Conservation (phyloP, 139 green algal species). For the Tetradesmus lagerheimii region DNA sequence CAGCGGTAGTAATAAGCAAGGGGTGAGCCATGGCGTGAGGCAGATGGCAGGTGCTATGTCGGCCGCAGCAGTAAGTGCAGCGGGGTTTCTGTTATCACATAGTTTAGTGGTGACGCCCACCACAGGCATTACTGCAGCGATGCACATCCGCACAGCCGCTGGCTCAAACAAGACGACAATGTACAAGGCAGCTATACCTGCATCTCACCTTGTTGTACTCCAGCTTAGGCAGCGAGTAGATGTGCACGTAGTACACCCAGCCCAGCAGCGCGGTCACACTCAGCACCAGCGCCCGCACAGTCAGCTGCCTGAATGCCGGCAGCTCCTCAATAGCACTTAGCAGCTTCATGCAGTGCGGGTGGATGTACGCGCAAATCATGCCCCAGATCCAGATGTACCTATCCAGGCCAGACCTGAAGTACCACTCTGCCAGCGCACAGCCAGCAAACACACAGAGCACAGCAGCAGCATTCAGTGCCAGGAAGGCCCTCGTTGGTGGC, state of each 20-base stretch:
- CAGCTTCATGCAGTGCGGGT: slow-evolving; percentile 62
- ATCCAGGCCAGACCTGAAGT: slow-evolving; percentile 94
- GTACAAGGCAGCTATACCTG: too few relatives aligned
- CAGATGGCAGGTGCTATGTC: too few relatives aligned
- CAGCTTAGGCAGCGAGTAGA: slow-evolving; percentile 86
- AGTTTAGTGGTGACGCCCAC: too few relatives aligned
- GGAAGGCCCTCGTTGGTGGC: too few relatives aligned
- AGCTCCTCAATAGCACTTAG: slow-evolving; percentile 76
- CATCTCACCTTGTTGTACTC: slow-evolving; percentile 87
- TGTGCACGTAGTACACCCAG: slow-evolving; percentile 56
- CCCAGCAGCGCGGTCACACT: slow-evolving; percentile 3
- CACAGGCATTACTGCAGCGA: too few relatives aligned
- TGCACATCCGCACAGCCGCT: too few relatives aligned
- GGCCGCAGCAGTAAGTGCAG: too few relatives aligned
- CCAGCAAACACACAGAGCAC: background rate
- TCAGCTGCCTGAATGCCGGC: slow-evolving; percentile 40
- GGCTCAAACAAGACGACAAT: too few relatives aligned
- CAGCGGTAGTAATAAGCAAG: background rate
- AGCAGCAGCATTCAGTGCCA: background rate
- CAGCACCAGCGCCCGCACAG: slow-evolving; percentile 54
- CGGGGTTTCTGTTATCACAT: too few relatives aligned
- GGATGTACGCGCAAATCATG: slow-evolving; percentile 93
- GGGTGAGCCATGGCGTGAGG: too few relatives aligned
- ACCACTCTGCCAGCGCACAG: slow-evolving; percentile 80
- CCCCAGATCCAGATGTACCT: slow-evolving; percentile 97